Evolutionary conservation across 208 protist genomes (phyloP).

Genomic region (Leishmania martiniquensis): DNA sequence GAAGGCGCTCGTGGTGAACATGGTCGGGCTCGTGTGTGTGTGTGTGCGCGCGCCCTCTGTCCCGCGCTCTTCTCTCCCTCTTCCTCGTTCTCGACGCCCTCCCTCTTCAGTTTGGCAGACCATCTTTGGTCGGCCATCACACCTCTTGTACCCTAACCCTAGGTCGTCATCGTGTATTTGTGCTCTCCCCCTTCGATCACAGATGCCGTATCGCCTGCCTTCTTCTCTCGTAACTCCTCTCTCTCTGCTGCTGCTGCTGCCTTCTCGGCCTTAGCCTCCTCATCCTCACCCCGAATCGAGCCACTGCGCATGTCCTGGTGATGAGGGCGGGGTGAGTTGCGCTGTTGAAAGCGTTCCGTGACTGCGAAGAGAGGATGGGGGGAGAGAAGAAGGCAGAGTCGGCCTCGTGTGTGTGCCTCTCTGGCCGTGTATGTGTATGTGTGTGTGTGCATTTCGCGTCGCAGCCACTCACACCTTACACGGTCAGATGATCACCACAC

Average conservation of each 20-base stretch:
- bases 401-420: background rate
- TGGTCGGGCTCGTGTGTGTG: background rate
- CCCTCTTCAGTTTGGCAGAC: constrained; percentile 10
- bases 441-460: background rate
- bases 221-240: background rate
- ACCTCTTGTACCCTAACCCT: constrained; percentile 41
- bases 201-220: constrained; percentile 1
- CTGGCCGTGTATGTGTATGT: background rate
- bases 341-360: background rate
- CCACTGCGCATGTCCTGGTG: background rate
- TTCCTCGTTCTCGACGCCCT: background rate
- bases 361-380: background rate
- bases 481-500: background rate
- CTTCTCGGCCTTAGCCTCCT: background rate
- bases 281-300: background rate
- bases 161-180: background rate
- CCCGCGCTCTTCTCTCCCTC: background rate
- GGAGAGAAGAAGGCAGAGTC: background rate
- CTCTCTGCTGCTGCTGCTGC: too few relatives aligned
- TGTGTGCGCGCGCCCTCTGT: background rate
- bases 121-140: background rate
- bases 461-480: background rate
- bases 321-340: background rate
- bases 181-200: background rate
- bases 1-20: background rate